These are phyloP conservation scores for Brassica rapa DNA, from an alignment of 345 rosid genomes.

Conservation along the genomic window DNA sequence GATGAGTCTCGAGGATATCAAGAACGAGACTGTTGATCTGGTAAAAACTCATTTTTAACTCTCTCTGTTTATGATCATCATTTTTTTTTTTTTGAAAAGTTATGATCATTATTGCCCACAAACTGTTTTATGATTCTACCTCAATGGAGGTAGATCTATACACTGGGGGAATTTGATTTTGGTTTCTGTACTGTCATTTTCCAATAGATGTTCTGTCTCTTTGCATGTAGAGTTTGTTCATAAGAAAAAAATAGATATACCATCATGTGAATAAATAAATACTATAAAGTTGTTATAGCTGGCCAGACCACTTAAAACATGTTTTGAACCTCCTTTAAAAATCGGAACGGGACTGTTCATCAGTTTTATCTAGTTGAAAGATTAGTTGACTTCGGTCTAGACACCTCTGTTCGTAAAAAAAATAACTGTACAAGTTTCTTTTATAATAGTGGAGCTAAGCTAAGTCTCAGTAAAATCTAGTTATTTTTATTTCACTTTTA, in stretches of 20 bases:
- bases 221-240: conserved; percentile 26
- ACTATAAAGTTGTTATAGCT: too few species aligned
- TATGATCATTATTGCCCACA: neutral
- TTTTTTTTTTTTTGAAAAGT: neutral
- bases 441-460: too few species aligned
- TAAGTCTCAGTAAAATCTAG: too few species aligned
- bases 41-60: conserved; percentile 27
- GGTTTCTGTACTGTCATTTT: conserved; percentile 2
- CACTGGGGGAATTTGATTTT: neutral
- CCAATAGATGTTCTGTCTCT: neutral
- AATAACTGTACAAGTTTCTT: too few species aligned
- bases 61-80: neutral
- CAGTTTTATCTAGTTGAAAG: too few species aligned
- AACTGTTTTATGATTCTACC: neutral
- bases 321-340: too few species aligned
- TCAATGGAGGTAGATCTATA: neutral
- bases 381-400: too few species aligned
- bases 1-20: conserved; percentile 59
- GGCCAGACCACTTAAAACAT: too few species aligned
- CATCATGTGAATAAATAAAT: conserved; percentile 9
- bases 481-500: too few species aligned
- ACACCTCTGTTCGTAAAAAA: too few species aligned
- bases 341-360: too few species aligned
- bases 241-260: conserved; percentile 29
- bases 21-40: conserved; percentile 79